Conservation (phyloP, 1,284 basidiomycete genomes). For the Mrakiaceae sp. region DNA sequence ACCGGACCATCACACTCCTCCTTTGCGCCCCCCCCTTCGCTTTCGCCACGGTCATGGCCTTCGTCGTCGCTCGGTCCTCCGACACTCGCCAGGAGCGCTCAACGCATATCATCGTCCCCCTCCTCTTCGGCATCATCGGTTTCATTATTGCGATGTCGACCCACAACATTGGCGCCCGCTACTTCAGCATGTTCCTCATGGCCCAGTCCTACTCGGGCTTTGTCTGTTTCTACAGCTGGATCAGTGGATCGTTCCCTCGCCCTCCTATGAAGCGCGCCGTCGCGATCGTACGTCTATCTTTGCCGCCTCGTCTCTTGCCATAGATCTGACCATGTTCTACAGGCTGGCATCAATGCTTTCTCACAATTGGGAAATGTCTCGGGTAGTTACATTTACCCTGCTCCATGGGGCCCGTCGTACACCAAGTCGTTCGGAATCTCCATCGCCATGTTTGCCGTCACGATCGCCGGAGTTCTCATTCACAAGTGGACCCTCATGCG, state of each 20-base stretch:
- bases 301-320: background rate
- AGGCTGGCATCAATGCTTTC: slow-evolving; percentile 33
- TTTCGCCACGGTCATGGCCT: slow-evolving; percentile 51
- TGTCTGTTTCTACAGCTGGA: slow-evolving; percentile 52
- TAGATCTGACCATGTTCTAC: background rate
- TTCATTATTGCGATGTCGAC: slow-evolving; percentile 34
- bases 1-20: slow-evolving; percentile 48
- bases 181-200: slow-evolving; percentile 58
- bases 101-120: slow-evolving; percentile 47
- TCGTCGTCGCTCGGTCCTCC: slow-evolving; percentile 53
- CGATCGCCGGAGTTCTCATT: slow-evolving; percentile 21
- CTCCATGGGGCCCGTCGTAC: slow-evolving; percentile 24
- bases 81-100: slow-evolving; percentile 46
- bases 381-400: slow-evolving; percentile 25
- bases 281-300: slow-evolving; percentile 43
- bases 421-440: slow-evolving; percentile 29
- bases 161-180: slow-evolving; percentile 45
- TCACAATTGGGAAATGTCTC: slow-evolving; percentile 37
- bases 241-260: slow-evolving; percentile 50
- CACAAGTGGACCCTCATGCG: slow-evolving; percentile 20
- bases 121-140: slow-evolving; percentile 25
- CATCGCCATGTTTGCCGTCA: slow-evolving; percentile 24
- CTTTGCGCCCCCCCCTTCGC: slow-evolving; percentile 60
- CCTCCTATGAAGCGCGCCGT: slow-evolving; percentile 66
- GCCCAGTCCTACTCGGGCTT: slow-evolving; percentile 58